Base-by-base conservation (phyloP, 1,139 yeast species). In the Sugiyamaella japonica region DNA sequence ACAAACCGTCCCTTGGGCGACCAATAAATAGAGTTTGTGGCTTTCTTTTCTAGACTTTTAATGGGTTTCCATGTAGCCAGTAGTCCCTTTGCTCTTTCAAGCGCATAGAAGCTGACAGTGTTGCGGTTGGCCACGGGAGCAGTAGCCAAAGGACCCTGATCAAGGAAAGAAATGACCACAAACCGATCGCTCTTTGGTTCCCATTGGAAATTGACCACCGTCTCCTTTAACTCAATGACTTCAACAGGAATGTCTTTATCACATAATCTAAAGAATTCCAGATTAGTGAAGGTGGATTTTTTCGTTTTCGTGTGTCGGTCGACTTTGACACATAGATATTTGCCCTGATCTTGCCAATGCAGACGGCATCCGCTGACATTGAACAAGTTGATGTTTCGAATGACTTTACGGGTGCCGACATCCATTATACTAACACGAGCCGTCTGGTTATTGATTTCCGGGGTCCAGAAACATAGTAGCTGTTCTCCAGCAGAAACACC, bases 221-320 rank as follows among this genome's bases (percentile, higher is more conserved):
- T 86, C 61, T 95, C 97, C 74, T 89, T 89, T 68, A 91, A 80
- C 74, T 95, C 99, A 63, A 93, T 79, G 66, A 89, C 93, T 71
- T 91, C 98, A 60, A 91, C 96, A 17, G 99, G 99, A 62, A 91
- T 83, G 67, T 88, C 96, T 75, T 84, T 89, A 73, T 91, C 99
- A 57, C 80, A 78, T 57, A 89, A 74, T 69, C 89, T 86, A 81
- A 93, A 90, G 68, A 95, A 87, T 74, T 95, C 99, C 73, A 95
- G 80, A 70, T 90, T 90, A 59, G 97, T 85, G 79, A 89, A 91
- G 54, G 86, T 74, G 20, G 96, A 88, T 80, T 95, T 95, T 73
- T 88, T 89, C 51, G 97, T 86, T 75, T 93, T 93, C 56, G 97
- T 89, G 74, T 90, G 97, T 76, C 98, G 89, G 72, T 91, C 97